These are phyloP conservation scores for Colletotrichum echinochloae DNA, from an alignment of 2,329 filamentous ascomycete species.

Conservation along the genomic window DNA sequence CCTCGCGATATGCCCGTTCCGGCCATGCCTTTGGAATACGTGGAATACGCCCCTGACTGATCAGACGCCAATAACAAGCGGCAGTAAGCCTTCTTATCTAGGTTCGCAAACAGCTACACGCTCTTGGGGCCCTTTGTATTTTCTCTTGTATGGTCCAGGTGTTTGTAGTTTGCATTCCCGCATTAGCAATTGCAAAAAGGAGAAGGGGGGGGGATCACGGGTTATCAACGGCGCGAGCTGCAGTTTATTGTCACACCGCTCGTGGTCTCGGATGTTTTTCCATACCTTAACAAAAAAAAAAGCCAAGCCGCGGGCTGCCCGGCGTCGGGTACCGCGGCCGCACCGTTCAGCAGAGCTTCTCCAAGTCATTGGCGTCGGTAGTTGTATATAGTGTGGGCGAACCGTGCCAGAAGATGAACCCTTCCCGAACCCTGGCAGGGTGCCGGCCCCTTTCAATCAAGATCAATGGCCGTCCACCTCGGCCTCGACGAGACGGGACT, in stretches of 20 bases:
- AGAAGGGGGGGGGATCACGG: no score
- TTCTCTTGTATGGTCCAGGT: no score
- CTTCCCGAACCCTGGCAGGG: not conserved
- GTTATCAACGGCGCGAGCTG: constrained; percentile 7
- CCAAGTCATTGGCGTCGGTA: not conserved
- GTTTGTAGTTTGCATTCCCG: no score
- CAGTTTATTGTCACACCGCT: constrained; percentile 13
- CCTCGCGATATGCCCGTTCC: no score
- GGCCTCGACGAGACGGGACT: not conserved
- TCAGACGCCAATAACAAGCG: not conserved
- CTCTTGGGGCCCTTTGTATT: no score
- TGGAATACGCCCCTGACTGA: no score
- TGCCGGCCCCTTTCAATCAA: no score
- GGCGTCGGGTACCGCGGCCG: constrained; percentile 4
- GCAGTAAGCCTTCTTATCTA: not conserved
- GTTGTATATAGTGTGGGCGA: no score
- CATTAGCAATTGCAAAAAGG: no score
- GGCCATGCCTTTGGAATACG: not conserved
- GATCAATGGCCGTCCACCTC: not conserved
- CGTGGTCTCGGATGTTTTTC: constrained; percentile 5
- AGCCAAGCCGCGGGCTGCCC: constrained; percentile 8
- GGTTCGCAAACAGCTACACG: no score
- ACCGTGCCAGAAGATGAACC: not conserved
- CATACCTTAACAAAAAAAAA: constrained; percentile 27
- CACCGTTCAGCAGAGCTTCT: no score